Conservation (phyloP, 495 filamentous ascomycete genomes). For the Hypoxylon rickii region DNA sequence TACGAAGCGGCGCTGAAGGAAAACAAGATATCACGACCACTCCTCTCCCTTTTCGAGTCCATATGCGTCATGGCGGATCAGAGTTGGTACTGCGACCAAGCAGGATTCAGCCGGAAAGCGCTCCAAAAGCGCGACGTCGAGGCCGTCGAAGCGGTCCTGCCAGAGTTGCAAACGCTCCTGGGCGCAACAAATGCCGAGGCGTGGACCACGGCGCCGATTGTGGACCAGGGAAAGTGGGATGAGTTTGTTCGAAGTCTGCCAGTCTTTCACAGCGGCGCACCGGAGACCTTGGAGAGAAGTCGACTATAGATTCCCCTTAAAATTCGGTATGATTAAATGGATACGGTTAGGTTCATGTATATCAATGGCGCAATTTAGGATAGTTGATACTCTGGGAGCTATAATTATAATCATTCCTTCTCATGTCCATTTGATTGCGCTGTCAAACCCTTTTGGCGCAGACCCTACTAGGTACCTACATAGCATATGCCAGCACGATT, state of each 20-base stretch:
- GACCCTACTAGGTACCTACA: neutral
- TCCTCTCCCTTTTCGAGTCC: constrained; percentile 41
- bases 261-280: neutral
- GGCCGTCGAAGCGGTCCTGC: neutral
- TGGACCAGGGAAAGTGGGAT: constrained; percentile 1
- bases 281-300: neutral
- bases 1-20: constrained; percentile 38
- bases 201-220: neutral
- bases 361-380: neutral
- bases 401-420: too few relatives aligned
- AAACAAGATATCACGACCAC: constrained; percentile 27
- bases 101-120: neutral
- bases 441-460: too few relatives aligned
- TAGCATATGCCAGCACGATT: neutral
- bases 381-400: too few relatives aligned
- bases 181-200: neutral
- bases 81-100: constrained; percentile 41
- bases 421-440: too few relatives aligned
- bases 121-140: neutral
- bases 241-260: constrained; percentile 16
- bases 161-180: neutral
- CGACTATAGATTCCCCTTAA: neutral
- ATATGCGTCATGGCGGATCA: constrained; percentile 37
- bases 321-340: neutral
- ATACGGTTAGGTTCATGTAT: neutral